phyloP scores from a whole-genome alignment of 345 rosid species.

The Lenwebbia sp. region DNA sequence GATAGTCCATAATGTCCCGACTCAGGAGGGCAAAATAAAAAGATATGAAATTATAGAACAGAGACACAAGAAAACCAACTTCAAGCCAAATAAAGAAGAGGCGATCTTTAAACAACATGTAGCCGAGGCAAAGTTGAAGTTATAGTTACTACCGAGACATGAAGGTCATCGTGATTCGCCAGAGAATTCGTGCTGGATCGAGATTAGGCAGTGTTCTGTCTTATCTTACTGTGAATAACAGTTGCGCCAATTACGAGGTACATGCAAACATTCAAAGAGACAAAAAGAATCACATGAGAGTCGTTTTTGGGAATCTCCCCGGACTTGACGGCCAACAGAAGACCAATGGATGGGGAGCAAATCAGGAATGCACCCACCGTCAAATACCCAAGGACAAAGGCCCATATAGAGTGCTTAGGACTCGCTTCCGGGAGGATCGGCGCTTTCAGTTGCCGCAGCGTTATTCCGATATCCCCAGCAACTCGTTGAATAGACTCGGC shows the following conservation, averaged over 20 bases:
- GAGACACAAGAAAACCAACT: background rate
- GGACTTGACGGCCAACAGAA: too few relatives aligned
- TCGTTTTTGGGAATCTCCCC: too few relatives aligned
- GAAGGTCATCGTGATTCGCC: background rate
- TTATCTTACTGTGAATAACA: accelerated
- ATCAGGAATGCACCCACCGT: accelerated
- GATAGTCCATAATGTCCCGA: too few relatives aligned
- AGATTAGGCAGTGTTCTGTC: background rate
- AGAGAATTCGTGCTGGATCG: background rate
- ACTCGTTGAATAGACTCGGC: background rate
- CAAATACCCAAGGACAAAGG: background rate
- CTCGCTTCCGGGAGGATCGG: background rate
- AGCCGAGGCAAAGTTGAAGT: background rate
- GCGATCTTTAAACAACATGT: too few relatives aligned
- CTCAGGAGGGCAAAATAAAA: too few relatives aligned
- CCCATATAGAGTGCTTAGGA: background rate
- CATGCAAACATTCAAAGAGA: accelerated
- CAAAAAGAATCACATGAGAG: accelerated
- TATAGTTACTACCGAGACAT: background rate
- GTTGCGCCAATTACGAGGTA: accelerated
- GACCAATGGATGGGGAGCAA: accelerated
- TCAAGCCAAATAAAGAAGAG: background rate
- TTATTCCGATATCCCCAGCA: background rate
- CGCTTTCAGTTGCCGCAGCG: background rate
- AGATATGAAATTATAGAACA: background rate